Evolutionary conservation across 2,329 filamentous ascomycete genomes (phyloP), one percentile per base, ranked within the genome.

Genomic region (Chaetothyriales sp.): DNA sequence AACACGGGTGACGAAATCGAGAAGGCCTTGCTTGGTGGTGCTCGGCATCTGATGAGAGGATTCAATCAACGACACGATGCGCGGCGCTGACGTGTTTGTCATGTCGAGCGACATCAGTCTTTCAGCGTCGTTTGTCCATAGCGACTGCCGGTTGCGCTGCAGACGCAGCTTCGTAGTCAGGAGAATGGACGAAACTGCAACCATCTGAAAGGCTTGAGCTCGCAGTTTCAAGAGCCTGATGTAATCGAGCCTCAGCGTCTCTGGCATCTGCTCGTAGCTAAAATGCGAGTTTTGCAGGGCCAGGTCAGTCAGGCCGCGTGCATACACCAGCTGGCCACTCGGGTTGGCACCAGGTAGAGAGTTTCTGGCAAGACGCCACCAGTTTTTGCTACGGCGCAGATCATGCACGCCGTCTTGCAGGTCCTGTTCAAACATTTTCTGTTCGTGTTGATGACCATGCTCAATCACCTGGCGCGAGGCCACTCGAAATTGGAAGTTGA

Each of bases 111-210:
- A 72, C 69, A 78, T 73, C 51, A 83, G 74, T 8, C 78, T 73
- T 44, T 72, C 71, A 0, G 78, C 77, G 61, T 82, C 76, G 2
- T 70, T 68, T 59, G 80, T 80, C 79, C 79, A 83, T 51, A 79
- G 75, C 12, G 74, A 75, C 48, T 80, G 75, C 5, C 78, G 74
- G 61, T 82, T 79, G 6, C 79, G 76, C 59, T 80, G 79, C 28
- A 83, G 72, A 3, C 81, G 66, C 52, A 81, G 82, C 66, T 83
- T 83, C 7, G 79, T 78, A 0, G 77, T 81, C 36, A 83, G 68
- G 2, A 83, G 66, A 49, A 82, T 78, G 5, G 78, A 75, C 25
- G 77, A 77, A 25, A 79, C 76, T 10, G 77, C 76, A 2, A 77
- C 74, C 53, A 81, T 75, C 50, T 76, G 72, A 52, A 80, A 71